Percentiles rank a stretch among this genome's conserved stretches.
These are phyloP conservation scores for Talaromyces sp. DNA, from an alignment of 2,329 filamentous ascomycete species.

Conservation along the genomic window DNA sequence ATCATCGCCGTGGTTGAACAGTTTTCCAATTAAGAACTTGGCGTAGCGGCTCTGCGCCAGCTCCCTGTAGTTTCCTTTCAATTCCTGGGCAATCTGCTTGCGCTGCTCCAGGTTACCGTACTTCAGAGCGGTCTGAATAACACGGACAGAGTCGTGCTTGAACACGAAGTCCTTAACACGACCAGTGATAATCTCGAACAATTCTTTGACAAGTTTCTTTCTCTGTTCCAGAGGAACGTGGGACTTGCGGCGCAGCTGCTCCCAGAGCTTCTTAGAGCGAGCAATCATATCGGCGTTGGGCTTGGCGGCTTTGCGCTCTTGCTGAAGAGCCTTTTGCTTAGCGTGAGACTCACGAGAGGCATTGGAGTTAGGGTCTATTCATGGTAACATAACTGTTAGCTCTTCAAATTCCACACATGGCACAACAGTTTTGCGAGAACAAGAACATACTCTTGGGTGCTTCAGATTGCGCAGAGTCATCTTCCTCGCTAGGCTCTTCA, in stretches of 20 bases:
- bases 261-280: conserved; percentile 95
- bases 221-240: conserved; percentile 89
- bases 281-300: conserved; percentile 87
- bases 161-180: conserved; percentile 94
- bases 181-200: conserved; percentile 89
- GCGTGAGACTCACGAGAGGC: conserved; percentile 84
- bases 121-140: conserved; percentile 95
- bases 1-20: conserved; percentile 86
- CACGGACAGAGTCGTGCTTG: conserved; percentile 97
- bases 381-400: not conserved
- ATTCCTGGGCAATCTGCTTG: conserved; percentile 81
- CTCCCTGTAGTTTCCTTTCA: conserved; percentile 80
- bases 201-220: conserved; percentile 80
- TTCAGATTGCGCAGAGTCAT: conserved; percentile 7
- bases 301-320: conserved; percentile 89
- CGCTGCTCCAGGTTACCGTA: conserved; percentile 85
- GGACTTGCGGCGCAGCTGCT: conserved; percentile 87
- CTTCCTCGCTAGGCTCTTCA: conserved; percentile 20
- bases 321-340: conserved; percentile 86
- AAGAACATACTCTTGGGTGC: conserved; percentile 31
- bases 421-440: not conserved
- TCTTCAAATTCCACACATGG: not conserved
- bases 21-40: conserved; percentile 95
- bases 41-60: conserved; percentile 94
- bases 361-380: conserved; percentile 44